A percentile compares a stretch with the other conserved stretches of the same genome.
These are phyloP conservation scores for Ramicandelaber brevisporus DNA, from an alignment of 192 early-diverging fungal species.

Conservation along the genomic window DNA sequence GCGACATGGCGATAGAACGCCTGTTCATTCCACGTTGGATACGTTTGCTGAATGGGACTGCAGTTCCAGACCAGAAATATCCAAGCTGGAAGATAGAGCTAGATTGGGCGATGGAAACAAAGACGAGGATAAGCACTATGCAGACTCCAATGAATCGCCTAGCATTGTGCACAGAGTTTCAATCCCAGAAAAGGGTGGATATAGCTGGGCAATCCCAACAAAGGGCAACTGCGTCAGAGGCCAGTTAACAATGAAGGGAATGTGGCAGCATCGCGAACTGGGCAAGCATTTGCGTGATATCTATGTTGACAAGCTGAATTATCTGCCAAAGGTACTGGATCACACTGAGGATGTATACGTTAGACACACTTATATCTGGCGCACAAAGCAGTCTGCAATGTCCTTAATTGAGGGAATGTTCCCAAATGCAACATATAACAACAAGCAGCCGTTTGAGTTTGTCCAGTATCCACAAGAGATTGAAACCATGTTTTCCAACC, in stretches of 20 bases:
- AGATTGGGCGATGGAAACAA: not conserved
- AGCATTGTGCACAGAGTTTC: slow-evolving; percentile 8
- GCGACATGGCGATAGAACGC: slow-evolving; percentile 26
- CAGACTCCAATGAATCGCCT: slow-evolving; percentile 7
- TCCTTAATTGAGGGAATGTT: slow-evolving; percentile 18
- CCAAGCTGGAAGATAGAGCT: no score
- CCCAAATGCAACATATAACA: no score
- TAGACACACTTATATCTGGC: slow-evolving; percentile 17
- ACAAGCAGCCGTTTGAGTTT: no score
- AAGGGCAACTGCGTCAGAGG: slow-evolving; percentile 21
- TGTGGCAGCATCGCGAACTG: slow-evolving; percentile 14
- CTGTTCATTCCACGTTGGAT: slow-evolving; percentile 9
- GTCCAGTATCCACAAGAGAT: slow-evolving; percentile 13
- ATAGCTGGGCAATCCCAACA: slow-evolving; percentile 12
- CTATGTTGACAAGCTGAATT: slow-evolving; percentile 20
- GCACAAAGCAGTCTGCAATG: slow-evolving; percentile 21
- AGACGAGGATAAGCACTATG: slow-evolving; percentile 3
- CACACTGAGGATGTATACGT: slow-evolving; percentile 12
- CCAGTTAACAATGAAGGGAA: slow-evolving; percentile 30
- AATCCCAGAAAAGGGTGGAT: slow-evolving; percentile 6
- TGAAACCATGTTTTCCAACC: slow-evolving; percentile 20
- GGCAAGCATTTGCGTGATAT: slow-evolving; percentile 17
- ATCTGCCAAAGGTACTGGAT: slow-evolving; percentile 11
- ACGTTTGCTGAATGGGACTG: slow-evolving; percentile 14
- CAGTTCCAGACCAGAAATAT: slow-evolving; percentile 2